Evolutionary conservation across 2,329 filamentous ascomycete genomes (phyloP).

Genomic region (Fusarium sp.): DNA sequence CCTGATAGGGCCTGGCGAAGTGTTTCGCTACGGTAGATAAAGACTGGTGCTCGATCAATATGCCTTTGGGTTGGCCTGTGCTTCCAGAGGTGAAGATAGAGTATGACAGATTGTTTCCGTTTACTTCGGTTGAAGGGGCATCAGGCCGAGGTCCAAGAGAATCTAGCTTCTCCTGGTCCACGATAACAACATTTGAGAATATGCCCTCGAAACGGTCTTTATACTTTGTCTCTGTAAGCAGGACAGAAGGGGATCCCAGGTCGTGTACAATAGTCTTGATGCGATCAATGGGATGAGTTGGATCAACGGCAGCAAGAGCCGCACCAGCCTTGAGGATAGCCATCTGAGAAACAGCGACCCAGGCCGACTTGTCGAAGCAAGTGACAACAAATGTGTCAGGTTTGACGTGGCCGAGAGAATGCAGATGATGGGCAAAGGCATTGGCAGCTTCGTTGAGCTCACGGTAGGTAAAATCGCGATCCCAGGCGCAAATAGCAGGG

Average conservation of each 20-base stretch:
- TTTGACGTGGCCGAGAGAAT: not conserved
- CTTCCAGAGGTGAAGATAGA: conserved; percentile 35
- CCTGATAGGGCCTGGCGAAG: not conserved
- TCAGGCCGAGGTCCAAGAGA: not conserved
- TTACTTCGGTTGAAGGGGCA: not conserved
- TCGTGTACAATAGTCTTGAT: not conserved
- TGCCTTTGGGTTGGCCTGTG: conserved; percentile 36
- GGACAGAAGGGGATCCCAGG: not conserved
- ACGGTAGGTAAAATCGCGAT: not conserved
- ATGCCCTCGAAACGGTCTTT: not conserved
- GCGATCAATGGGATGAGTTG: not conserved
- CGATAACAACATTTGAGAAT: not conserved
- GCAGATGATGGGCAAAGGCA: not conserved
- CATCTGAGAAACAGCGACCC: not conserved
- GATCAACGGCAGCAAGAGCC: not conserved
- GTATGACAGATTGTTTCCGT: not conserved
- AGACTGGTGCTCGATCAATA: conserved; percentile 29
- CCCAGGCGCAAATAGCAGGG: not conserved
- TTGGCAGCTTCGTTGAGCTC: not conserved
- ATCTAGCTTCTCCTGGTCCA: not conserved
- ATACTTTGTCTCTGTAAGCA: not conserved
- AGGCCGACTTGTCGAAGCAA: conserved; percentile 1
- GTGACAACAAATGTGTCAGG: not conserved
- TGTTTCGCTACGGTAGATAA: not conserved
- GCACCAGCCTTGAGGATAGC: not conserved